Evolutionary conservation across 257 asterid species (phyloP).

Genomic region (Oldenlandia corymbosa): DNA sequence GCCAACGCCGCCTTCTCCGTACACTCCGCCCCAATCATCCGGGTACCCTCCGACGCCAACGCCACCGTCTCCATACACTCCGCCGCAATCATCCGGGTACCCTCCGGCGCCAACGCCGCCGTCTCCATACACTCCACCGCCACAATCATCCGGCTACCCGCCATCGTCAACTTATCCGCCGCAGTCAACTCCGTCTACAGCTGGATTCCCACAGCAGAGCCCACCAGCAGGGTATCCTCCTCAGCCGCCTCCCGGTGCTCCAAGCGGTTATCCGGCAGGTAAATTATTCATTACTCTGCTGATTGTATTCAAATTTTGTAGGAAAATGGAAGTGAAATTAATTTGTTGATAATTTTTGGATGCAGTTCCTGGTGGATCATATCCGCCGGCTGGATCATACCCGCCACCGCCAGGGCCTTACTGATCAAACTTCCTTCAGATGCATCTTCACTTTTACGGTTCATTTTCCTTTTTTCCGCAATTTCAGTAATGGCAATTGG

Average conservation of each 20-base stretch:
- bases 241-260: slow-evolving; percentile 18
- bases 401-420: slow-evolving; percentile 11
- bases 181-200: slow-evolving; percentile 7
- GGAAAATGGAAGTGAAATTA: no score
- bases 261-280: slow-evolving; percentile 25
- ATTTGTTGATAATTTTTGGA: not conserved
- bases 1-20: not conserved
- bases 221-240: slow-evolving; percentile 24
- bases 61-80: not conserved
- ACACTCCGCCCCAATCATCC: not conserved
- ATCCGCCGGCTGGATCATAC: slow-evolving; percentile 25
- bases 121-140: not conserved
- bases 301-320: not conserved
- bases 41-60: not conserved
- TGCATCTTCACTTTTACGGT: no score
- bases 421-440: not conserved
- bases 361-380: slow-evolving; percentile 15
- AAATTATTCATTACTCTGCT: not conserved
- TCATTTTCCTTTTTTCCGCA: no score
- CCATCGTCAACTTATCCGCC: not conserved
- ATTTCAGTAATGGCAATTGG: no score
- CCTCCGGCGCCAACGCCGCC: not conserved
- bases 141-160: not conserved
- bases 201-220: slow-evolving; percentile 5
- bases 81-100: not conserved